phyloP scores from a whole-genome alignment of 2,329 filamentous ascomycete species.

The Aspergillus sp. region DNA sequence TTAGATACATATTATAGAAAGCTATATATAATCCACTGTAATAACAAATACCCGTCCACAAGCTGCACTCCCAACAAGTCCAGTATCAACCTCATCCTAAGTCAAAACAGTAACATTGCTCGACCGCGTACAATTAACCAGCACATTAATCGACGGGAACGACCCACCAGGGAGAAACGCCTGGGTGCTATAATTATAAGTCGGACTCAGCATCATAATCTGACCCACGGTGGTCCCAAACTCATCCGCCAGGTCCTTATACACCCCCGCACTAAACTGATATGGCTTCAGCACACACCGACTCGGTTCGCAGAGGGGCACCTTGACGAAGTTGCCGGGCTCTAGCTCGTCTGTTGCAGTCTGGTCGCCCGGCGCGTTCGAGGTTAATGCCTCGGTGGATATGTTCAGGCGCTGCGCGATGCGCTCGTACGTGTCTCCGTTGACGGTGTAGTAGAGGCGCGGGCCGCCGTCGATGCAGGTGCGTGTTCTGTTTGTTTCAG shows the following conservation, averaged over 20 bases:
- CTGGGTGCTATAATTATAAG: constrained; percentile 13
- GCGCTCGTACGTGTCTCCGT: constrained; percentile 15
- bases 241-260: constrained; percentile 19
- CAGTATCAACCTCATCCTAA: constrained; percentile 9
- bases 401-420: constrained; percentile 18
- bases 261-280: constrained; percentile 15
- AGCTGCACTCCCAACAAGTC: too few relatives aligned
- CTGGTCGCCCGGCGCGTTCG: background rate
- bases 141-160: background rate
- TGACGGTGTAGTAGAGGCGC: constrained; percentile 18
- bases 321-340: constrained; percentile 13
- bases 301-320: constrained; percentile 15
- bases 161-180: background rate
- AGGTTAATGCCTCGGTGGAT: constrained; percentile 8
- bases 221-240: constrained; percentile 19
- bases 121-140: background rate
- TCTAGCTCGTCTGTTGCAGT: background rate
- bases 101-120: background rate
- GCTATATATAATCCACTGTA: too few relatives aligned
- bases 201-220: constrained; percentile 21
- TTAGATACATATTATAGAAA: too few relatives aligned
- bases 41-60: too few relatives aligned
- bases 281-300: constrained; percentile 15
- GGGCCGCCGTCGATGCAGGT: constrained; percentile 20
- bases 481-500: constrained; percentile 1